Evolutionary conservation across 192 early-diverging fungal species (phyloP).

Genomic region (Mycoemilia scoparia): DNA sequence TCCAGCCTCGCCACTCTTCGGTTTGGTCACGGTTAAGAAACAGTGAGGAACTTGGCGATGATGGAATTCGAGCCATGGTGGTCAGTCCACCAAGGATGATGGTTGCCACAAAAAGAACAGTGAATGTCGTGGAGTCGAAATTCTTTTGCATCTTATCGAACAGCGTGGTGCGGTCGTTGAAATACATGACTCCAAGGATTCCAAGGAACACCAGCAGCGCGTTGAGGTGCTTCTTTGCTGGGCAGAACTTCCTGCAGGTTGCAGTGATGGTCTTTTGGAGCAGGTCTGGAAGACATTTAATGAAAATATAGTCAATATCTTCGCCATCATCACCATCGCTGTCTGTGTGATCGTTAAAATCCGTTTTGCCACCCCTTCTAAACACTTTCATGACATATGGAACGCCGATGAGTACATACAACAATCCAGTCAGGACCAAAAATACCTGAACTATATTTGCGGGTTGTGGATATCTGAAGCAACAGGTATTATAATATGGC

Average conservation of each 20-base stretch:
- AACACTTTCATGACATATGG: no score
- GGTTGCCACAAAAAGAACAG: constrained; percentile 16
- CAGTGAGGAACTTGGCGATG: constrained; percentile 19
- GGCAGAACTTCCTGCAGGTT: constrained; percentile 5
- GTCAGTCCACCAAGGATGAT: constrained; percentile 22
- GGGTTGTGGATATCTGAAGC: constrained; percentile 32
- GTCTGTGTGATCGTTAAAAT: no score
- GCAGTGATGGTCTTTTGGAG: constrained; percentile 3
- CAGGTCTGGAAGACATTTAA: neutral
- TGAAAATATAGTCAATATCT: no score
- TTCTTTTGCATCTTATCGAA: constrained; percentile 50
- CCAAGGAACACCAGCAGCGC: constrained; percentile 33
- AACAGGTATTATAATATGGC: constrained; percentile 41
- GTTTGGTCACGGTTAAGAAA: constrained; percentile 64
- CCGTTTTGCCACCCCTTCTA: no score
- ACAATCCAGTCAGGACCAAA: constrained; percentile 9
- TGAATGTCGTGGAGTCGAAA: constrained; percentile 28
- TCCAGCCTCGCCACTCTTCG: constrained; percentile 80
- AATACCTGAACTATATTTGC: constrained; percentile 19
- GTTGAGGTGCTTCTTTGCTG: constrained; percentile 20
- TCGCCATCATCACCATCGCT: constrained; percentile 2
- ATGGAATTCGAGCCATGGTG: constrained; percentile 7
- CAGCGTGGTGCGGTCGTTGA: constrained; percentile 46
- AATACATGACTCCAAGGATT: constrained; percentile 38
- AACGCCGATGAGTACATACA: neutral